A percentile compares a stretch with the other conserved stretches of the same genome.
Conservation (phyloP, 306 rosid genomes). For the Quillaja saponaria region DNA sequence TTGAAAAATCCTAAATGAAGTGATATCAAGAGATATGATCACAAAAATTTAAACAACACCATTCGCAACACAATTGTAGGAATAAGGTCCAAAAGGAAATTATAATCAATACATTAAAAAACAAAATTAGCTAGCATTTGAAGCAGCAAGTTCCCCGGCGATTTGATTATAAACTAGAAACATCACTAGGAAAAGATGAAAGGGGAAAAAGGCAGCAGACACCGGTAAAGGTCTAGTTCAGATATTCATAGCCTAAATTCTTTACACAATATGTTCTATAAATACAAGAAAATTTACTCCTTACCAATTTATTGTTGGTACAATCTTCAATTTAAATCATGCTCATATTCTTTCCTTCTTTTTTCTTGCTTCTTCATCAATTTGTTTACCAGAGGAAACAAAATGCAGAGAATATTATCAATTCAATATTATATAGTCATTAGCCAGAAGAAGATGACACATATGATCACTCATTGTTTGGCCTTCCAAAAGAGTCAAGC, state of each 20-base stretch:
- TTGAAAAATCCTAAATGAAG: too few species aligned
- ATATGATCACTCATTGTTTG: slow-evolving; percentile 33
- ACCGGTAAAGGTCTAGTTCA: slow-evolving; percentile 40
- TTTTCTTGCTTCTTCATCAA: slow-evolving; percentile 28
- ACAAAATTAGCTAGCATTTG: slow-evolving; percentile 44
- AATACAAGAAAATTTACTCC: slow-evolving; percentile 41
- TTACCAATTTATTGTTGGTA: slow-evolving; percentile 31
- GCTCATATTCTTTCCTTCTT: slow-evolving; percentile 4
- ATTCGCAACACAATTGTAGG: slow-evolving; percentile 25
- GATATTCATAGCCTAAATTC: slow-evolving; percentile 41
- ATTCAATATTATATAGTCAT: slow-evolving; percentile 5
- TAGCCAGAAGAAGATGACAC: slow-evolving; percentile 16
- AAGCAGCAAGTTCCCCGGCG: slow-evolving; percentile 38
- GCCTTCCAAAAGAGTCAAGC: slow-evolving; percentile 56
- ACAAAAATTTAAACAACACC: slow-evolving; percentile 15
- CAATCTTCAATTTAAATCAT: slow-evolving; percentile 23
- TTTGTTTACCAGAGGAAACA: slow-evolving; percentile 24
- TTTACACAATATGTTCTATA: slow-evolving; percentile 43
- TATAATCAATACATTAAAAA: slow-evolving; percentile 20
- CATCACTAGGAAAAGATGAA: slow-evolving; percentile 22
- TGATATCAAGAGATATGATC: not conserved
- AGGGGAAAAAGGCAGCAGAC: slow-evolving; percentile 23
- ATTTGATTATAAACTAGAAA: slow-evolving; percentile 45
- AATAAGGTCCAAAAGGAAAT: slow-evolving; percentile 25
- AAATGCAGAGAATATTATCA: slow-evolving; percentile 27